These are phyloP conservation scores for Collybia mongolica DNA, from an alignment of 768 basidiomycete genomes.

Conservation along the genomic window DNA sequence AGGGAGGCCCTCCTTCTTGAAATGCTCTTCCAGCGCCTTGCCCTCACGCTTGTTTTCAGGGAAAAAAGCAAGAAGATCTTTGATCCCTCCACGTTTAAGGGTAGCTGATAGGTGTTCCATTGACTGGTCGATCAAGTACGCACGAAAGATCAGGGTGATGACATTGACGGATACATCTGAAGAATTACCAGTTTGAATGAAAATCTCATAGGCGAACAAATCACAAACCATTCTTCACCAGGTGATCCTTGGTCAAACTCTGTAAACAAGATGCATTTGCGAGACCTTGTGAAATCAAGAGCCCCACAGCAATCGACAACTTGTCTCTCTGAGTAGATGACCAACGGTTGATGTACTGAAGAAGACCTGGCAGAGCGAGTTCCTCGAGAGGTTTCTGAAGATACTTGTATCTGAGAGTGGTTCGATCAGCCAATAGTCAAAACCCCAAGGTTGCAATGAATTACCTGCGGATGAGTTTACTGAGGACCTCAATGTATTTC, in stretches of 20 bases:
- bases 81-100: constrained; percentile 84
- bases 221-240: constrained; percentile 85
- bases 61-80: constrained; percentile 86
- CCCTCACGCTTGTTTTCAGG: constrained; percentile 78
- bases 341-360: constrained; percentile 93
- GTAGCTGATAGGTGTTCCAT: constrained; percentile 86
- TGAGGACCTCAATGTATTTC: constrained; percentile 91
- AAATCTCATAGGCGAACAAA: background rate
- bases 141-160: constrained; percentile 75
- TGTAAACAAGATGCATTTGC: constrained; percentile 75
- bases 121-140: constrained; percentile 77
- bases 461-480: constrained; percentile 93
- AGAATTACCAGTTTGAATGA: constrained; percentile 3
- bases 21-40: constrained; percentile 79
- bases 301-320: constrained; percentile 76
- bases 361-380: constrained; percentile 72
- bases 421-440: constrained; percentile 8
- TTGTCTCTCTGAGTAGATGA: constrained; percentile 74
- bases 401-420: constrained; percentile 84
- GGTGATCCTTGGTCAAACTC: constrained; percentile 88
- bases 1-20: constrained; percentile 75
- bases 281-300: constrained; percentile 83
- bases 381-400: constrained; percentile 96
- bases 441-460: constrained; percentile 6
- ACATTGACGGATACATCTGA: constrained; percentile 77